phyloP scores from a whole-genome alignment of 78 protist genomes.

The Mantamonas sphyraenae region DNA sequence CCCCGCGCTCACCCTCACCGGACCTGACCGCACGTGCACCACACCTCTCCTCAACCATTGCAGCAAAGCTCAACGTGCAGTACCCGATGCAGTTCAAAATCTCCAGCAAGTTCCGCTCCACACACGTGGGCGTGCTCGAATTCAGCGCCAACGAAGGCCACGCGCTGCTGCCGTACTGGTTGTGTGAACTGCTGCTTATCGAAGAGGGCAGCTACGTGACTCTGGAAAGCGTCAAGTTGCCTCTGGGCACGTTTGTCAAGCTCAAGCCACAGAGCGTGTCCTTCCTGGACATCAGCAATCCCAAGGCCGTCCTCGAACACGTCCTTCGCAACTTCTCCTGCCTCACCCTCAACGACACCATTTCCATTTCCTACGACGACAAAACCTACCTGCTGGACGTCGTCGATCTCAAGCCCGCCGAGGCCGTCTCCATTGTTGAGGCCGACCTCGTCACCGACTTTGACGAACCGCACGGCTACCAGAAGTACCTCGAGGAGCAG shows the following conservation, averaged over 20 bases:
- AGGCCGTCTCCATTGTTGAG: slow-evolving; percentile 73
- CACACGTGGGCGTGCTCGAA: slow-evolving; percentile 74
- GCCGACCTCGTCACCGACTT: slow-evolving; percentile 79
- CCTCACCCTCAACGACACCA: slow-evolving; percentile 55
- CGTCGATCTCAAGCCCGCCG: slow-evolving; percentile 35
- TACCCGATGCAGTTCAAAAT: slow-evolving; percentile 21
- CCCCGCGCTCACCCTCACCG: no score
- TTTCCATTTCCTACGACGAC: slow-evolving; percentile 53
- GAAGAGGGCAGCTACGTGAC: slow-evolving; percentile 30
- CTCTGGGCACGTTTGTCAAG: slow-evolving; percentile 50
- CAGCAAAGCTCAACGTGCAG: not conserved
- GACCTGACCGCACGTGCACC: no score
- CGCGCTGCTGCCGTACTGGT: slow-evolving; percentile 64
- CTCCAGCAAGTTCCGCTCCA: not conserved
- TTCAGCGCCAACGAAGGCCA: slow-evolving; percentile 72
- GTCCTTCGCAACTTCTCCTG: slow-evolving; percentile 49
- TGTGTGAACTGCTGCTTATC: slow-evolving; percentile 12
- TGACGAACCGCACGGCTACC: slow-evolving; percentile 69
- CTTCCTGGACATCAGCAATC: slow-evolving; percentile 72
- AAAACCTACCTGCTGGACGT: slow-evolving; percentile 35
- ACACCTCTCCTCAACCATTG: no score
- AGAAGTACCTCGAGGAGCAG: no score
- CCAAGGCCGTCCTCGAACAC: slow-evolving; percentile 70
- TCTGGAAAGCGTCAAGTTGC: slow-evolving; percentile 36
- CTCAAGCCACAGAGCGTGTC: slow-evolving; percentile 65